These are phyloP conservation scores for Cytospora mali DNA, from an alignment of 2,329 filamentous ascomycete species.

Conservation along the genomic window DNA sequence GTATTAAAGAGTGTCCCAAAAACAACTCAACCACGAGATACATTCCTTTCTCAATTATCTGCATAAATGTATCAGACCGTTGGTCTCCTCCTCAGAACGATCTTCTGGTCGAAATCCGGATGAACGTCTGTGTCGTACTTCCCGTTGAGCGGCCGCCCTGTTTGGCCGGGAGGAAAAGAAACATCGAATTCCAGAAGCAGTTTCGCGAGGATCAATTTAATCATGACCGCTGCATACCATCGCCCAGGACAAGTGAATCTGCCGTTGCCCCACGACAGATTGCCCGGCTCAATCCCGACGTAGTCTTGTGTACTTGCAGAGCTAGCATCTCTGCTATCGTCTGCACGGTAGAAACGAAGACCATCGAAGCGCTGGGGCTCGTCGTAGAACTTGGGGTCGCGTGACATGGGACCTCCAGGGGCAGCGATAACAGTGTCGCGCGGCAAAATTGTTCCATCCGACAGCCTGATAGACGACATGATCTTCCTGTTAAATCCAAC, in stretches of 20 bases:
- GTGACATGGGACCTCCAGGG: neutral
- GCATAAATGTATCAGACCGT: too few relatives aligned
- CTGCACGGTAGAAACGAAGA: neutral
- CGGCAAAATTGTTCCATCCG: neutral
- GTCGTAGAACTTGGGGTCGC: neutral
- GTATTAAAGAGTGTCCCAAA: neutral
- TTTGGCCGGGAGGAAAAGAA: constrained; percentile 3
- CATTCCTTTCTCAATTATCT: too few relatives aligned
- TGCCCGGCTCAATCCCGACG: neutral
- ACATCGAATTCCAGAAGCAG: neutral
- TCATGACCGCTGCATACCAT: neutral
- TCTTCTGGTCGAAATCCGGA: neutral
- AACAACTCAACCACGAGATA: too few relatives aligned
- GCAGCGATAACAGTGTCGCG: neutral
- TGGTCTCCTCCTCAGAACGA: neutral
- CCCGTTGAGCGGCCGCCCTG: neutral
- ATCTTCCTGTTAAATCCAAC: neutral
- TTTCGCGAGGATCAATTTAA: neutral
- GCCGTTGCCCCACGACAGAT: neutral
- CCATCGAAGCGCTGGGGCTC: neutral
- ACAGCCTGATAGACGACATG: neutral
- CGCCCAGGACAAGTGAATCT: neutral
- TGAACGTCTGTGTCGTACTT: neutral
- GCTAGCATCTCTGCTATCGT: neutral
- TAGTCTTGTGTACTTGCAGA: neutral